Evolutionary conservation across 192 early-diverging fungal genomes (phyloP), one percentile per base, ranked within the genome.

Genomic region (Gamsiella multidivaricata): DNA sequence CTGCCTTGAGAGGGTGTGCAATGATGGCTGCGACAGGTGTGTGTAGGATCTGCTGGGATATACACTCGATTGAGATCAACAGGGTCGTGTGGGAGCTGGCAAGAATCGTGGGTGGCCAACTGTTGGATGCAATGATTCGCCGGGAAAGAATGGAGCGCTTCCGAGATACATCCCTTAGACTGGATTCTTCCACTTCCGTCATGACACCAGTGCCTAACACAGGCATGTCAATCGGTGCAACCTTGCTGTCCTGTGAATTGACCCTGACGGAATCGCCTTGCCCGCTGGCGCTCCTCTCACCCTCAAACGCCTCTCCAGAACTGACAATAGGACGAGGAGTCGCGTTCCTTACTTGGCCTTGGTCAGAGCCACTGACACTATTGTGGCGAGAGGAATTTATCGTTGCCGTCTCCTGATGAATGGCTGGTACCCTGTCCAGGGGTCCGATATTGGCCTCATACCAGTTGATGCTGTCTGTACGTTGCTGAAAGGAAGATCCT

Each of bases 41-140:
- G 31, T 84, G 66, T 45, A 90, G 15, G 50, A 90, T 89, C 14
- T 79, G 64, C 29, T 66, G 69, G 3, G 87, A 86, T 42, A 88
- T 80, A 23, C 57, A 68, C 51, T 90, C 89, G 54, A 90, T 88
- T 15, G 81, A 79, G 2, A 79, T 65, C 12, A 87, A 54, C 12
- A 90, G 46, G 20, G 81, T 79, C 0, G 86, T 84, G n/a, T 88
- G 85, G 11, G 80, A 83, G n/a, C 89, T 83, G 0, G 81, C 83
- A n/a, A 88, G 61, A 10, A 86, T 75, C 1, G 87, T 86, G 11
- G 89, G 87, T 3, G 89, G 89, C 89, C 89, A 90, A 54, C 87
- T 88, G 54, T 83, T 90, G 17, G 89, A 91, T 47, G 84, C 86
- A 51, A 81, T 72, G 34, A 89, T 70, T 32, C 83, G 52, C 28